Conservation (phyloP, 306 rosid species). For the Amphicarpaea edgeworthii region DNA sequence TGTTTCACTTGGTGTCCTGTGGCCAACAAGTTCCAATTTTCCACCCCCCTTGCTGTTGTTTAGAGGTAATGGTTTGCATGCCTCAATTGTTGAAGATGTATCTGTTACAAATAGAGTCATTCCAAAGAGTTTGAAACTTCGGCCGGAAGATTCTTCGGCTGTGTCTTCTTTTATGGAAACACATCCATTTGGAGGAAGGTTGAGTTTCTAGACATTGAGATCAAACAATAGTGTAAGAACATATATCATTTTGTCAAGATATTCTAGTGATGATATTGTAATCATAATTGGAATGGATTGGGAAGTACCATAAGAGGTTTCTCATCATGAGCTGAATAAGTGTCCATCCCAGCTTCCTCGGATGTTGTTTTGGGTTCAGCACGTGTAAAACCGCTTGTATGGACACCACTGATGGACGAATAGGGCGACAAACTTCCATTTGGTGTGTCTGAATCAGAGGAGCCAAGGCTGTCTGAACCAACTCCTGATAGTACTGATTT, state of each 20-base stretch:
- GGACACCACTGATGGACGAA: slow-evolving; percentile 55
- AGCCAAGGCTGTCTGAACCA: slow-evolving; percentile 59
- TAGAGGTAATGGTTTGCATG: slow-evolving; percentile 43
- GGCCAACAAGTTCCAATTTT: slow-evolving; percentile 38
- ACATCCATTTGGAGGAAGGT: slow-evolving; percentile 46
- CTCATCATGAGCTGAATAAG: slow-evolving; percentile 45
- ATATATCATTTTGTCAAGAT: not conserved
- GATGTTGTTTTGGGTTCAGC: slow-evolving; percentile 50
- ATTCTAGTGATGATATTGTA: not conserved
- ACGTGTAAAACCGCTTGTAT: slow-evolving; percentile 22
- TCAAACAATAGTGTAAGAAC: slow-evolving; percentile 21
- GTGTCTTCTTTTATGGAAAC: slow-evolving; percentile 44
- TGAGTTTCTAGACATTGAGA: slow-evolving; percentile 54
- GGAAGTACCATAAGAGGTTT: slow-evolving; percentile 56
- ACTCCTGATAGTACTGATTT: slow-evolving; percentile 62
- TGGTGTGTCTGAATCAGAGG: slow-evolving; percentile 57
- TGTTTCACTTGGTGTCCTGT: slow-evolving; percentile 33
- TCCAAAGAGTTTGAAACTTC: slow-evolving; percentile 84
- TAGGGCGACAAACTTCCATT: slow-evolving; percentile 60
- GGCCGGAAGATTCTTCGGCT: slow-evolving; percentile 48
- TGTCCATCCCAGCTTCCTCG: slow-evolving; percentile 49
- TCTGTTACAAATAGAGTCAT: slow-evolving; percentile 59
- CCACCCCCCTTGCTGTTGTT: slow-evolving; percentile 22
- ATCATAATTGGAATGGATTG: slow-evolving; percentile 21
- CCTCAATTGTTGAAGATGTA: slow-evolving; percentile 38